Evolutionary conservation across 1,284 basidiomycete species (phyloP).

Genomic region (Termitomyces sp.): DNA sequence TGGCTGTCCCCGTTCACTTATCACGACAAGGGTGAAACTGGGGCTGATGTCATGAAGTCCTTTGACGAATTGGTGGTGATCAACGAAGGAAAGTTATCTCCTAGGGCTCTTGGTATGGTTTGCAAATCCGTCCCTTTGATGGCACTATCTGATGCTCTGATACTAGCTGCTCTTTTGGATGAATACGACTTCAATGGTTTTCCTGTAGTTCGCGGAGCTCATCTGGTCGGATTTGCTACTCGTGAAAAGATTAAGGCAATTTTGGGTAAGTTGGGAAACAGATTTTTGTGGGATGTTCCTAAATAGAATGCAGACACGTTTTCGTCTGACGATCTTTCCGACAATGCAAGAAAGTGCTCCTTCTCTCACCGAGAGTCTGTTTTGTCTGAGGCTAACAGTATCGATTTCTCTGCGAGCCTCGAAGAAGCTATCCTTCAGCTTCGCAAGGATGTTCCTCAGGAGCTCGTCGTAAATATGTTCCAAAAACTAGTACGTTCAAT

Average conservation of each 20-base stretch:
- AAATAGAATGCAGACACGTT: conserved; percentile 20
- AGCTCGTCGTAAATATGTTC: conserved; percentile 68
- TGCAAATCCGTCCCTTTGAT: not conserved
- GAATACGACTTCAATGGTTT: conserved; percentile 53
- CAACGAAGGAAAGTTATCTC: conserved; percentile 39
- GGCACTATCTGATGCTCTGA: not conserved
- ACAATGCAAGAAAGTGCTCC: conserved; percentile 33
- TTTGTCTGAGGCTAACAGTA: conserved; percentile 24
- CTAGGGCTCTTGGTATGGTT: conserved; percentile 47
- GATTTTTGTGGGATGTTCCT: not conserved
- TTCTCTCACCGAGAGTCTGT: conserved; percentile 30
- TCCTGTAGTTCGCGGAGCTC: conserved; percentile 50
- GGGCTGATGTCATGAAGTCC: conserved; percentile 59
- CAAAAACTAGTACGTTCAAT: conserved; percentile 54
- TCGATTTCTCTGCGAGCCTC: conserved; percentile 48
- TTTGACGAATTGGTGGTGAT: conserved; percentile 48
- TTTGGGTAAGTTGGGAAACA: conserved; percentile 38
- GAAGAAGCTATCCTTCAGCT: conserved; percentile 61
- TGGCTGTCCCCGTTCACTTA: conserved; percentile 71
- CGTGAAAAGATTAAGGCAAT: conserved; percentile 46
- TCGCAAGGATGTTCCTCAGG: conserved; percentile 61
- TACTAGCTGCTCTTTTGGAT: conserved; percentile 33
- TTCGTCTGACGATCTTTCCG: conserved; percentile 25
- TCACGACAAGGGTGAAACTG: conserved; percentile 60
- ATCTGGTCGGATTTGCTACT: conserved; percentile 57